A percentile compares a stretch with the other conserved stretches of the same genome.
Conservation (phyloP, 1,284 basidiomycete species). For the Cutaneotrichosporon cavernicola region DNA sequence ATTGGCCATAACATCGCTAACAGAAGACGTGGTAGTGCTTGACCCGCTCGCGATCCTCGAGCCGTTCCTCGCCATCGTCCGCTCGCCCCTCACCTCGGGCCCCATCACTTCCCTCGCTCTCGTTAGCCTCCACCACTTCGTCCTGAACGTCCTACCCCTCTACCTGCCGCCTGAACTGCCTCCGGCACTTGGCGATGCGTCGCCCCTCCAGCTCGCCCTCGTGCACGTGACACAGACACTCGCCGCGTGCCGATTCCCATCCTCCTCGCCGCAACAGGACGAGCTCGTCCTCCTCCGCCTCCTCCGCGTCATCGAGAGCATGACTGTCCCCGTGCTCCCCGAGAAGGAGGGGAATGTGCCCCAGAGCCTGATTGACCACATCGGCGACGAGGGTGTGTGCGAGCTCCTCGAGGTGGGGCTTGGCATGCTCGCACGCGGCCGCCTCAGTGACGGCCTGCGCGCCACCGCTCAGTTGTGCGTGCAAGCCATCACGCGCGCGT, state of each 20-base stretch:
- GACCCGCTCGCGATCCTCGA: conserved; percentile 63
- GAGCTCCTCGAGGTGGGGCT: conserved; percentile 98
- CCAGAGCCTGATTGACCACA: conserved; percentile 53
- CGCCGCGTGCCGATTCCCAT: conserved; percentile 96
- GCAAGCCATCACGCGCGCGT: conserved; percentile 77
- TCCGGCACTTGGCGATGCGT: conserved; percentile 33
- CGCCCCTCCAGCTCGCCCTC: conserved; percentile 60
- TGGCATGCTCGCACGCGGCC: conserved; percentile 95
- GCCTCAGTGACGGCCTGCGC: conserved; percentile 70
- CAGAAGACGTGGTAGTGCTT: conserved; percentile 64
- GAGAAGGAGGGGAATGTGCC: conserved; percentile 1
- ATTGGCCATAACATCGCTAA: conserved; percentile 59
- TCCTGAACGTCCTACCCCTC: conserved; percentile 66
- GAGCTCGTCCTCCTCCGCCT: conserved; percentile 93
- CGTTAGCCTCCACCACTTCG: conserved; percentile 81
- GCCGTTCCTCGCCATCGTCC: conserved; percentile 89
- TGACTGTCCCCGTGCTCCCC: conserved; percentile 62
- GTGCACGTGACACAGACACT: conserved; percentile 83
- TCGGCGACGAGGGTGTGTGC: conserved; percentile 92
- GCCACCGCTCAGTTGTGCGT: conserved; percentile 93
- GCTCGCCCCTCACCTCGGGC: conserved; percentile 88
- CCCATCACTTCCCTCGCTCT: conserved; percentile 89
- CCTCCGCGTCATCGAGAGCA: conserved; percentile 83
- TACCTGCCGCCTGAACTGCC: conserved; percentile 51
- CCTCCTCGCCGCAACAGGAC: conserved; percentile 90